phyloP scores from a whole-genome alignment of 2,329 filamentous ascomycete species.

The Sporothrix mexicana region DNA sequence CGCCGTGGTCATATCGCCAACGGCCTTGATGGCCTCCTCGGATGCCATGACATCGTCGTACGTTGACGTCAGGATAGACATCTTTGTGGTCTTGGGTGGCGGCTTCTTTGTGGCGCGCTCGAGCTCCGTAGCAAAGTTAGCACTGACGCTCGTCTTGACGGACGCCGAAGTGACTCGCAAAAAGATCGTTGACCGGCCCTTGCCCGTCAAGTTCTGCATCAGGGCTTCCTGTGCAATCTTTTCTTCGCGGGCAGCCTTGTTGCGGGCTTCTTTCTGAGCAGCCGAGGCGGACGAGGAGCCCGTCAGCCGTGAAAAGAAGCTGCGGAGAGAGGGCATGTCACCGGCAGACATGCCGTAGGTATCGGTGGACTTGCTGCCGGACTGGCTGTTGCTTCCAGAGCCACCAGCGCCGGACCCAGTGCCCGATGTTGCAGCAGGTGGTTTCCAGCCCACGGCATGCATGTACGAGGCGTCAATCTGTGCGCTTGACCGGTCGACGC shows the following conservation, averaged over 20 bases:
- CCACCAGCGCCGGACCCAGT: neutral
- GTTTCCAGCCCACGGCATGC: constrained; percentile 85
- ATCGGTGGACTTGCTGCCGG: constrained; percentile 51
- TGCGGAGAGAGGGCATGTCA: constrained; percentile 69
- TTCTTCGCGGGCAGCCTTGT: constrained; percentile 67
- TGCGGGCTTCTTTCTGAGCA: constrained; percentile 56
- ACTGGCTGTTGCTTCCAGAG: neutral
- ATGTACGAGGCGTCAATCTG: constrained; percentile 93
- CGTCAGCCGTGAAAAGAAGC: constrained; percentile 81
- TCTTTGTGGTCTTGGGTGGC: constrained; percentile 82
- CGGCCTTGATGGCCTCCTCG: constrained; percentile 44
- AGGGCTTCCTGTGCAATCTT: constrained; percentile 66
- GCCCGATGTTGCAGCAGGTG: constrained; percentile 47
- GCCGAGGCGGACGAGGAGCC: constrained; percentile 48
- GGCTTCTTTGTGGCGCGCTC: constrained; percentile 97
- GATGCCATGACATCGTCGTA: constrained; percentile 80
- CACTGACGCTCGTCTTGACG: constrained; percentile 75
- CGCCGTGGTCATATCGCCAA: neutral
- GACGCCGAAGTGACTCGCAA: constrained; percentile 84
- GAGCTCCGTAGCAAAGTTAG: constrained; percentile 79
- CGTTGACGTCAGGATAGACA: constrained; percentile 88
- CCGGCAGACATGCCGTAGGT: constrained; percentile 56
- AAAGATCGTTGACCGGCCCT: constrained; percentile 81
- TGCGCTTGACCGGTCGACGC: constrained; percentile 82
- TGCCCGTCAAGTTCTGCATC: constrained; percentile 72